These are phyloP conservation scores for Colletotrichum nymphaeae DNA, from an alignment of 2,329 filamentous ascomycete species.

Conservation along the genomic window DNA sequence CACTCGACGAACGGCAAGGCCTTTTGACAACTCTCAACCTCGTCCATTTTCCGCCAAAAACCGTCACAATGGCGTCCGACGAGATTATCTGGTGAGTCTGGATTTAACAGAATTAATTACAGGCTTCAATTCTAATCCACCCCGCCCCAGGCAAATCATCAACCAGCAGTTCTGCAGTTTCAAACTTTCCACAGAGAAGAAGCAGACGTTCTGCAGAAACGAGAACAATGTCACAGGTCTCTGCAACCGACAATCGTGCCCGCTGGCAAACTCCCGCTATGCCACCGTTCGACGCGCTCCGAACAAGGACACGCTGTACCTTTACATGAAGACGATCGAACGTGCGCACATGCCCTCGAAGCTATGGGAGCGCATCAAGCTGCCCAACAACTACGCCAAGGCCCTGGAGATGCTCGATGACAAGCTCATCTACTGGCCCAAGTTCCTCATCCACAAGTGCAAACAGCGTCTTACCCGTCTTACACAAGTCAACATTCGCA, in stretches of 20 bases:
- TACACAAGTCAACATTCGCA: conserved; percentile 88
- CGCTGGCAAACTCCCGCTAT: conserved; percentile 91
- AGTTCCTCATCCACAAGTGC: conserved; percentile 93
- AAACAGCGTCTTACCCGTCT: conserved; percentile 94
- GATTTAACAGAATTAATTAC: not conserved
- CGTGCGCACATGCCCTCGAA: conserved; percentile 89
- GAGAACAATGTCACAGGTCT: conserved; percentile 89
- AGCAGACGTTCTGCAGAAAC: conserved; percentile 94
- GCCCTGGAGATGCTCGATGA: conserved; percentile 90
- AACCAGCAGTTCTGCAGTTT: conserved; percentile 96
- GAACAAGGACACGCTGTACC: conserved; percentile 84
- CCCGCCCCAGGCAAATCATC: conserved; percentile 75
- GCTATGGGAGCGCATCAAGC: conserved; percentile 93
- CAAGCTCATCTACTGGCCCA: conserved; percentile 91
- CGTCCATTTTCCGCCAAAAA: conserved; percentile 6
- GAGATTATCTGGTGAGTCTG: conserved; percentile 82
- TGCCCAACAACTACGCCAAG: conserved; percentile 90
- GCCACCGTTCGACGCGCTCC: conserved; percentile 90
- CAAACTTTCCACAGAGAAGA: conserved; percentile 89
- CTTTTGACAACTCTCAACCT: conserved; percentile 1
- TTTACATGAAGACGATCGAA: conserved; percentile 97
- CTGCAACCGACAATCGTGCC: conserved; percentile 89
- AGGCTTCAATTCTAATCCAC: not conserved
- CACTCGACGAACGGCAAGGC: conserved; percentile 22
- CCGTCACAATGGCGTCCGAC: conserved; percentile 81